Conservation (phyloP, 108 stramenopile genomes). For the Ochromonas danica region DNA sequence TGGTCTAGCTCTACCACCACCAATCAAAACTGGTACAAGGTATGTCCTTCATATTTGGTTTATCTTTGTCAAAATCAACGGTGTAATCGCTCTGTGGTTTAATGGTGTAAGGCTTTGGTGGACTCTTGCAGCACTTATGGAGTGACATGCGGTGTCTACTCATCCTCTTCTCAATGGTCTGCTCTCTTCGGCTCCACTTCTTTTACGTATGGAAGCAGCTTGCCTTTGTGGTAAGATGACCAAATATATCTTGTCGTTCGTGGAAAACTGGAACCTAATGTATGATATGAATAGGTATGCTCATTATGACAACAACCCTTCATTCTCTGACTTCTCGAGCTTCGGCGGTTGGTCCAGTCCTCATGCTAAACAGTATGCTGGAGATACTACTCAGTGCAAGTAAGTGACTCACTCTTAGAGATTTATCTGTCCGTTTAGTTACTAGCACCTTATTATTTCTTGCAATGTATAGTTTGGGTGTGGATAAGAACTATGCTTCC, state of each 20-base stretch:
- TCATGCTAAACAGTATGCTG: slow-evolving; percentile 24
- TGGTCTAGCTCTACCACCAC: slow-evolving; percentile 17
- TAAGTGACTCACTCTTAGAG: too few species aligned
- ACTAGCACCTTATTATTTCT: too few species aligned
- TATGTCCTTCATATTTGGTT: background rate
- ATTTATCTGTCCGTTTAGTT: too few species aligned
- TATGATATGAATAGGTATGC: slow-evolving; percentile 31
- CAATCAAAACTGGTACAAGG: slow-evolving; percentile 6
- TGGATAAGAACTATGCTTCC: background rate
- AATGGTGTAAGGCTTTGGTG: background rate
- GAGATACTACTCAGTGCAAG: slow-evolving; percentile 21
- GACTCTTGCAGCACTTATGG: slow-evolving; percentile 3
- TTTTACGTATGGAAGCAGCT: slow-evolving; percentile 10
- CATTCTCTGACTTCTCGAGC: slow-evolving; percentile 29
- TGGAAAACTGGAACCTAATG: too few species aligned
- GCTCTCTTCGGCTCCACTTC: slow-evolving; percentile 20
- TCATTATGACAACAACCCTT: slow-evolving; percentile 23
- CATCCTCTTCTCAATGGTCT: slow-evolving; percentile 24
- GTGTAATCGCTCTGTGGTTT: background rate
- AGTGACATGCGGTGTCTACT: slow-evolving; percentile 21
- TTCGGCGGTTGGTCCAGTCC: slow-evolving; percentile 30
- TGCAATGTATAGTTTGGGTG: too few species aligned
- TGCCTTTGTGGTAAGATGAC: slow-evolving; percentile 34
- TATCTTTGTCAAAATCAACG: background rate
- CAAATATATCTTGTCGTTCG: too few species aligned